Base-by-base conservation (phyloP, 2,329 filamentous ascomycete genomes). In the Claviceps arundinis region DNA sequence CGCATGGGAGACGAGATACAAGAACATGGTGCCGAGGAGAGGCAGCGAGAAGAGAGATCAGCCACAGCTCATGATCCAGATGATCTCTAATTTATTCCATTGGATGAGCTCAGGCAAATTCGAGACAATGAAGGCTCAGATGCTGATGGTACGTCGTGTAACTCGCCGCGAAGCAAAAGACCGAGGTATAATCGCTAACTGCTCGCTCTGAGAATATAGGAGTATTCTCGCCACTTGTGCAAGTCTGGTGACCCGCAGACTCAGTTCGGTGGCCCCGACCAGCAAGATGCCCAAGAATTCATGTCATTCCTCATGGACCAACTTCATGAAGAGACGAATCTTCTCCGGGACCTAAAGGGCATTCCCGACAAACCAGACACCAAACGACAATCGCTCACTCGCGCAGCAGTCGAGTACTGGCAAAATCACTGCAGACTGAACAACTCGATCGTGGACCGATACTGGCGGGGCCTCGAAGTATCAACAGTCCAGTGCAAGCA, bases 231-330 rank as follows among this genome's bases (percentile, higher is more conserved):
- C 37, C 62, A 70, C 52, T 55, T 72, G 8, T 69, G 65, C 52
- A 60, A 65, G 26, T 48, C 52, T 56, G 67, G 52, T 59, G 59
- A 44, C 52, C 54, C 49, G 52, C 56, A 38, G 52, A 60, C 48
- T 55, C 58, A 78, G 6, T 93, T 89, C 71, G 87, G 84, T 14
- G 84, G 87, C 42, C 74, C 75, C 24, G 72, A 81, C 48, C 91
- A 97, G 64, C 93, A 97, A 68, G 93, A 98, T 62, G 85, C 89
- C 1, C 86, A 90, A 57, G 93, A 97, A 61, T 95, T 95, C 59
- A 82, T 91, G 58, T 81, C 82, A 46, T 95, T 94, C 62, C 67
- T 96, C 26, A 75, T 95, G 40, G 82, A 87, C 50, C 83, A 85
- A 57, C 73, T 97, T 13, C 85, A 91, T 59, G 87, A 93, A 62